phyloP scores from a whole-genome alignment of 106 monocot genomes.

The Allium sativum region DNA sequence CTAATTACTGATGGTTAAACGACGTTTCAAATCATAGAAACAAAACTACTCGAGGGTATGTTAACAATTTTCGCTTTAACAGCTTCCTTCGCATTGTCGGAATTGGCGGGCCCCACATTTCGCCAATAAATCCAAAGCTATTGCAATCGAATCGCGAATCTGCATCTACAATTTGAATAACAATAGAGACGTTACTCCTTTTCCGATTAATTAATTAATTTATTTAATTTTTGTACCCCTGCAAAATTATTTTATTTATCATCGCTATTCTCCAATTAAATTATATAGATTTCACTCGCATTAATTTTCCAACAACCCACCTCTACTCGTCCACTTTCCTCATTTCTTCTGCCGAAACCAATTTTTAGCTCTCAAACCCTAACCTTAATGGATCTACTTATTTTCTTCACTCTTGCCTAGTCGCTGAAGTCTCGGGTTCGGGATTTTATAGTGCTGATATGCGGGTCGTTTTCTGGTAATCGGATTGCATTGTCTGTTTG shows the following conservation, averaged over 20 bases:
- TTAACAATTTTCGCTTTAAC: too few species aligned
- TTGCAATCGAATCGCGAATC: not conserved
- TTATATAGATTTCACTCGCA: not conserved
- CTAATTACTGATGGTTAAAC: too few species aligned
- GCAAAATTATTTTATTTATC: conserved; percentile 1
- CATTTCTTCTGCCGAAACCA: not conserved
- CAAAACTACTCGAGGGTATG: too few species aligned
- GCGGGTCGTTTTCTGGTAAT: not conserved
- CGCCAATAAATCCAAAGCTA: too few species aligned
- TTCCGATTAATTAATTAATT: not conserved
- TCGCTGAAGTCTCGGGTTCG: not conserved
- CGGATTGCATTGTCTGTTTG: not conserved
- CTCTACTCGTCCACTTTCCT: not conserved
- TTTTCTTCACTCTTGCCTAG: not conserved
- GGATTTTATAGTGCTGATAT: not conserved
- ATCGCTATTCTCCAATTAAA: too few species aligned
- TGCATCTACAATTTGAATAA: not conserved
- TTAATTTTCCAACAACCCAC: conserved; percentile 1
- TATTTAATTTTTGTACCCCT: not conserved
- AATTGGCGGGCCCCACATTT: too few species aligned
- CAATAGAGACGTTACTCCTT: conserved; percentile 7
- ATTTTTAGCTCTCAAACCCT: not conserved
- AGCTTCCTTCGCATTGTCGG: too few species aligned
- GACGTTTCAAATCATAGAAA: too few species aligned
- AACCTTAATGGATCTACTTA: not conserved